Conservation (phyloP, 2,329 filamentous ascomycete genomes). For the Aplosporella prunicola region DNA sequence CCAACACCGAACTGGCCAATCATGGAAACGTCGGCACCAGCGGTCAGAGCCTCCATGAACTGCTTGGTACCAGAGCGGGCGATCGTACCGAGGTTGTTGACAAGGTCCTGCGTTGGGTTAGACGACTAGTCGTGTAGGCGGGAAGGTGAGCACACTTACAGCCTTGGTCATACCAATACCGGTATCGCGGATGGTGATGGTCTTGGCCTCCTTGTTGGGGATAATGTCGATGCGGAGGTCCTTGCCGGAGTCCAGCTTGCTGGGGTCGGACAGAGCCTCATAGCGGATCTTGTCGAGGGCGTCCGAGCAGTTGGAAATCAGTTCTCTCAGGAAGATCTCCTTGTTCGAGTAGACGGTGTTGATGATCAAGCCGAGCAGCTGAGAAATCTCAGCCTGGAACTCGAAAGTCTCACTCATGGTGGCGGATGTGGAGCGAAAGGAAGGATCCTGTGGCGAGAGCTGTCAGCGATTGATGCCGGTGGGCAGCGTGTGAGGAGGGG, state of each 20-base stretch:
- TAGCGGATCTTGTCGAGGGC: slow-evolving; percentile 99
- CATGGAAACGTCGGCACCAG: slow-evolving; percentile 99
- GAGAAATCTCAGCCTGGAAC: slow-evolving; percentile 99
- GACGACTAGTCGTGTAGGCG: not conserved
- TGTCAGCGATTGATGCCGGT: no score
- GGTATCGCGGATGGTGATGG: slow-evolving; percentile 90
- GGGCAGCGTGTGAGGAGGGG: no score
- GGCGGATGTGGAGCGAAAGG: slow-evolving; percentile 4
- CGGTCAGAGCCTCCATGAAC: slow-evolving; percentile 99
- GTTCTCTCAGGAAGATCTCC: slow-evolving; percentile 98
- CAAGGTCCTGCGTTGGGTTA: slow-evolving; percentile 62
- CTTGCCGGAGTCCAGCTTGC: slow-evolving; percentile 95
- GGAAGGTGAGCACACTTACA: slow-evolving; percentile 49
- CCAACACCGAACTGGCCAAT: slow-evolving; percentile 99
- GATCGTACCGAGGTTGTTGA: slow-evolving; percentile 99
- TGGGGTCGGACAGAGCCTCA: slow-evolving; percentile 92
- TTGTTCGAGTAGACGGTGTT: slow-evolving; percentile 99
- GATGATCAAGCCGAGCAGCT: slow-evolving; percentile 99
- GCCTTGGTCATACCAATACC: slow-evolving; percentile 99
- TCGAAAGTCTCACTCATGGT: slow-evolving; percentile 72
- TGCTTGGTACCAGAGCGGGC: slow-evolving; percentile 99
- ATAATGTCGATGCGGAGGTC: slow-evolving; percentile 99
- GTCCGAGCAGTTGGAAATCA: slow-evolving; percentile 98
- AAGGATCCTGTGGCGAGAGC: slow-evolving; percentile 1
- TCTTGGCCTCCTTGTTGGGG: slow-evolving; percentile 95